Evolutionary conservation across 2,329 filamentous ascomycete species (phyloP).

Genomic region (Aspergillus aculeatus): DNA sequence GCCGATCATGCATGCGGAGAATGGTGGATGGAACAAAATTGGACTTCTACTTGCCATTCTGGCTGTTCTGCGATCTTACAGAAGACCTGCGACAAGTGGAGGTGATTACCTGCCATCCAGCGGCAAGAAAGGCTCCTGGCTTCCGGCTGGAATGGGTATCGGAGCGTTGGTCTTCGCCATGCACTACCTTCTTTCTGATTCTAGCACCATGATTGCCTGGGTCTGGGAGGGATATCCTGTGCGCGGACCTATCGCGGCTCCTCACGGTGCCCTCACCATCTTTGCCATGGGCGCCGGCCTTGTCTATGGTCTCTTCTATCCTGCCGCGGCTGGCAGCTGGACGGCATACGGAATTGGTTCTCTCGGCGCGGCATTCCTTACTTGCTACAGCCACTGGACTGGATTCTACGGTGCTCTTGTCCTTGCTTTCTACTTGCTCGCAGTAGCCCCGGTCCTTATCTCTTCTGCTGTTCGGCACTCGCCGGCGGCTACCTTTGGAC

Average conservation of each 20-base stretch:
- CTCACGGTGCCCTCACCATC: slow-evolving; percentile 86
- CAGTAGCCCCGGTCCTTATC: slow-evolving; percentile 72
- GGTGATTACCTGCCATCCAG: slow-evolving; percentile 52
- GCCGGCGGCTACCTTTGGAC: slow-evolving; percentile 77
- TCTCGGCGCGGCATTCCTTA: slow-evolving; percentile 74
- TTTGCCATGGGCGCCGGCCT: slow-evolving; percentile 83
- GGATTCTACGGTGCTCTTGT: slow-evolving; percentile 83
- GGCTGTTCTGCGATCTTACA: slow-evolving; percentile 73
- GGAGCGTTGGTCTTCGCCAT: slow-evolving; percentile 83
- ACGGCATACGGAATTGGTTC: slow-evolving; percentile 74
- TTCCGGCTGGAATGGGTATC: slow-evolving; percentile 73
- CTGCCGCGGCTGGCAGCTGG: slow-evolving; percentile 73
- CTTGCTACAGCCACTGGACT: slow-evolving; percentile 75
- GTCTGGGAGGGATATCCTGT: slow-evolving; percentile 96
- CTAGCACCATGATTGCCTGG: slow-evolving; percentile 98
- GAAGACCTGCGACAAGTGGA: slow-evolving; percentile 56
- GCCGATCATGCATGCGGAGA: slow-evolving; percentile 86
- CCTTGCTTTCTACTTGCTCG: slow-evolving; percentile 77
- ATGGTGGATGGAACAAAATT: slow-evolving; percentile 88
- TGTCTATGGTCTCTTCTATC: slow-evolving; percentile 70
- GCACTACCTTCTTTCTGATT: slow-evolving; percentile 91
- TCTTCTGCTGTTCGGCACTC: slow-evolving; percentile 71
- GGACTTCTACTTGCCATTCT: slow-evolving; percentile 74
- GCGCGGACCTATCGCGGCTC: slow-evolving; percentile 79
- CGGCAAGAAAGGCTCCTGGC: slow-evolving; percentile 63